Evolutionary conservation across 768 basidiomycete species (phyloP).

Genomic region (Cyclocybe aegerita): DNA sequence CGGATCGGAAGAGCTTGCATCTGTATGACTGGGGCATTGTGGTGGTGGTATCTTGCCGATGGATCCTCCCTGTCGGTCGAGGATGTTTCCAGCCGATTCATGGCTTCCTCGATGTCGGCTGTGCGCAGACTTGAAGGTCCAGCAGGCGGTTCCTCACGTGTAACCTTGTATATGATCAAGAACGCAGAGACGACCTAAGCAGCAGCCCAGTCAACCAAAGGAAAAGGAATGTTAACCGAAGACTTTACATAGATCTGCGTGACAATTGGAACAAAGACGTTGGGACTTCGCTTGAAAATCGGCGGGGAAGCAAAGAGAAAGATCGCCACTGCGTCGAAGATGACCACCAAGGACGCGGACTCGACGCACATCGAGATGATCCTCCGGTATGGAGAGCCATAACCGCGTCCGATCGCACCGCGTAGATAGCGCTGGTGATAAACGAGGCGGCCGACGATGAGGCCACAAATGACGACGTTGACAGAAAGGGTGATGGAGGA

Average conservation of each 20-base stretch:
- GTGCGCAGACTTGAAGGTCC: too few species aligned
- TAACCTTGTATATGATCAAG: slow-evolving; percentile 5
- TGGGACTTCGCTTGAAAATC: not conserved
- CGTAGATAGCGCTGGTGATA: slow-evolving; percentile 1
- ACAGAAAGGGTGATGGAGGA: slow-evolving; percentile 2
- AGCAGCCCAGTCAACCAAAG: not conserved
- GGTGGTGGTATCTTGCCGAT: too few species aligned
- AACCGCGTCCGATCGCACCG: slow-evolving; percentile 1
- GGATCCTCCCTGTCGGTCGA: too few species aligned
- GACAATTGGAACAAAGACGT: slow-evolving; percentile 3
- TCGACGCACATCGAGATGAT: slow-evolving; percentile 4
- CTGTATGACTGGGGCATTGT: too few species aligned
- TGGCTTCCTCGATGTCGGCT: too few species aligned
- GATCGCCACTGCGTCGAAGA: slow-evolving; percentile 2
- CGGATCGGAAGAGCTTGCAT: too few species aligned
- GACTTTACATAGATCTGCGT: slow-evolving; percentile 5
- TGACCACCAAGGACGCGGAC: slow-evolving; percentile 5
- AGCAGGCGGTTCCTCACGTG: not conserved
- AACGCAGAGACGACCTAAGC: slow-evolving; percentile 3
- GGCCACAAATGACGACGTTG: slow-evolving; percentile 1
- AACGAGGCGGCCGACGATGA: slow-evolving; percentile 5
- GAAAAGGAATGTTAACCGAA: not conserved
- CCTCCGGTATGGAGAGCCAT: slow-evolving; percentile 2
- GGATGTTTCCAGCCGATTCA: too few species aligned
- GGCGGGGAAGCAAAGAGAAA: not conserved